phyloP scores from a whole-genome alignment of 2,329 filamentous ascomycete species.

The Pezicula radicicola region DNA sequence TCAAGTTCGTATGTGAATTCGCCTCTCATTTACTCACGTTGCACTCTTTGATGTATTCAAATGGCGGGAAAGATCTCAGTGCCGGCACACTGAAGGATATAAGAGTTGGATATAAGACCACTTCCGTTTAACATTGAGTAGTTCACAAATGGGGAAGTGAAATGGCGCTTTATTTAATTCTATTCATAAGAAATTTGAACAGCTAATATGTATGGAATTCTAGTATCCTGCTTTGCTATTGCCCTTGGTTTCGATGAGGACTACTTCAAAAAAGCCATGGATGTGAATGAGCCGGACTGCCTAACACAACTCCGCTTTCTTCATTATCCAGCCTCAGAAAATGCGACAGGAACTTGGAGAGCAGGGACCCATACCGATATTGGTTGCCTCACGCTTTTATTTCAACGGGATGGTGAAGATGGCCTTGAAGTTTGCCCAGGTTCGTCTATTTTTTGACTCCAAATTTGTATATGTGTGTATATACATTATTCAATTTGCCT shows the following conservation, averaged over 20 bases:
- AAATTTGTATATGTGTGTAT: too few relatives aligned
- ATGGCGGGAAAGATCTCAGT: too few relatives aligned
- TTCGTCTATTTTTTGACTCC: too few relatives aligned
- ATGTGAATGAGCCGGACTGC: constrained; percentile 40
- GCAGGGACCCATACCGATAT: constrained; percentile 61
- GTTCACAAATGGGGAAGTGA: too few relatives aligned
- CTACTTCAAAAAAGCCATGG: constrained; percentile 31
- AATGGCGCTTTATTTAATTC: too few relatives aligned
- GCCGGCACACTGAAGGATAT: not conserved
- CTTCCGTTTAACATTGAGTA: not conserved
- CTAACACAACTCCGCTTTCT: constrained; percentile 50
- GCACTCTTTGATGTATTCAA: too few relatives aligned
- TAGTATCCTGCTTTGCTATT: not conserved
- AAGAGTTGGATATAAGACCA: not conserved
- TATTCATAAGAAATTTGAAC: too few relatives aligned
- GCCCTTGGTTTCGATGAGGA: not conserved
- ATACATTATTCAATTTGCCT: too few relatives aligned
- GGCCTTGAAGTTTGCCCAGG: constrained; percentile 59
- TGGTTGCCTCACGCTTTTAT: constrained; percentile 57
- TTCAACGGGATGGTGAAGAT: constrained; percentile 55
- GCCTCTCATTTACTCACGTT: too few relatives aligned
- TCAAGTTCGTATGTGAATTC: not conserved
- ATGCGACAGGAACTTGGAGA: constrained; percentile 41
- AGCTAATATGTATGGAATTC: too few relatives aligned
- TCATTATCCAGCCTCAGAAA: constrained; percentile 48